phyloP scores from a whole-genome alignment of 2,329 filamentous ascomycete species.

The Helotiales sp. region DNA sequence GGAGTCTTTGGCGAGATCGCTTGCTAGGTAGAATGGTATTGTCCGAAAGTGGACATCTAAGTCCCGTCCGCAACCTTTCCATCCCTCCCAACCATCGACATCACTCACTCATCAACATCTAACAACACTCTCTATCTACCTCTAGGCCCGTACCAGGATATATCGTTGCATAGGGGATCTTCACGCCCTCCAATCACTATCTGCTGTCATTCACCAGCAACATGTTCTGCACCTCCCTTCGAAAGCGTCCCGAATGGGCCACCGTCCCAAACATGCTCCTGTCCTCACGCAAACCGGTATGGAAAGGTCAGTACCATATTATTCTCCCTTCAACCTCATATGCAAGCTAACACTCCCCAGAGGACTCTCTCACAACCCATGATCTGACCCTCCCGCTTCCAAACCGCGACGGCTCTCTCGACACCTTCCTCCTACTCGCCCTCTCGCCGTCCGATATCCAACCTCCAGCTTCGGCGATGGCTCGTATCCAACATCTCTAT shows the following conservation, averaged over 20 bases:
- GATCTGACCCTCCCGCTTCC: conserved; percentile 40
- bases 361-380: conserved; percentile 37
- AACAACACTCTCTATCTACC: background rate
- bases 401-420: conserved; percentile 19
- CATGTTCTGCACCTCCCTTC: conserved; percentile 43
- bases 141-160: too few species aligned
- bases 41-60: too few species aligned
- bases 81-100: background rate
- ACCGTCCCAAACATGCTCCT: conserved; percentile 38
- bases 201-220: too few species aligned
- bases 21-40: too few species aligned
- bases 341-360: conserved; percentile 26
- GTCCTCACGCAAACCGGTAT: conserved; percentile 33
- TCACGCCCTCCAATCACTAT: too few species aligned
- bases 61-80: background rate
- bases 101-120: background rate
- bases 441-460: conserved; percentile 38
- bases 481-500: conserved; percentile 42
- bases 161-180: too few species aligned
- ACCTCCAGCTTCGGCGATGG: conserved; percentile 21
- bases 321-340: background rate
- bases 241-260: conserved; percentile 41
- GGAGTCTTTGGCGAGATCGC: background rate
- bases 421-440: conserved; percentile 38
- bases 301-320: conserved; percentile 37